Evolutionary conservation across 2,329 filamentous ascomycete genomes (phyloP), one percentile per base, ranked within the genome.

Genomic region (Phyllosticta capitalensis): DNA sequence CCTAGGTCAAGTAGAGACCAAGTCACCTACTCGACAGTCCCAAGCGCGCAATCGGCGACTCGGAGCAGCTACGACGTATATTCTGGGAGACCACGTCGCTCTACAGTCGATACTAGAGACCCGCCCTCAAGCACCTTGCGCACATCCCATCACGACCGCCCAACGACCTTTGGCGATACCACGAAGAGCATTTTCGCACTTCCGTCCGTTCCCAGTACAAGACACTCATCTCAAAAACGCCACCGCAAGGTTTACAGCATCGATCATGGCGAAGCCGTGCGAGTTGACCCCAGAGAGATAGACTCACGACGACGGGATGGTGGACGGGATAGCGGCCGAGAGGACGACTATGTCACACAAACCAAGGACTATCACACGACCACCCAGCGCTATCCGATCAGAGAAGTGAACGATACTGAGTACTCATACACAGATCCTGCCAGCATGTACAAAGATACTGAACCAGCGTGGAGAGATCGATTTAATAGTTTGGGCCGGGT

Each of bases 371-470:
- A 50, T 24, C 54, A 67, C 52, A 68, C 66, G 61, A 67, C 64
- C 52, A 67, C 71, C 54, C 28, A 67, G 69, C 54, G 54, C 48
- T 55, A 55, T 52, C 58, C 52, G 17, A 45, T 55, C 48, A 54
- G 56, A 49, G 75, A 78, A 48, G 54, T 72, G 38, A 66, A 65
- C 28, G 75, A 77, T 53, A 74, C 75, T 53, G 72, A 71, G 56
- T 79, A 75, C 64, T 79, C 76, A 2, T 80, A 80, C 68, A 79
- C 77, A 1, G 76, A 79, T 63, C 68, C 78, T 3, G 76, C 76
- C 9, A 72, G 72, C 65, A 80, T 80, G 78, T 80, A 77, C 66
- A 70, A 72, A 52, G 76, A 79, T 57, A 80, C 78, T 0, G 78
- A 80, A 65, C 78, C 78, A 10, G 70, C 72, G 30, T 78, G 76